Evolutionary conservation across 768 basidiomycete genomes (phyloP), one percentile per base, ranked within the genome.

Genomic region (Lentinula sp.): DNA sequence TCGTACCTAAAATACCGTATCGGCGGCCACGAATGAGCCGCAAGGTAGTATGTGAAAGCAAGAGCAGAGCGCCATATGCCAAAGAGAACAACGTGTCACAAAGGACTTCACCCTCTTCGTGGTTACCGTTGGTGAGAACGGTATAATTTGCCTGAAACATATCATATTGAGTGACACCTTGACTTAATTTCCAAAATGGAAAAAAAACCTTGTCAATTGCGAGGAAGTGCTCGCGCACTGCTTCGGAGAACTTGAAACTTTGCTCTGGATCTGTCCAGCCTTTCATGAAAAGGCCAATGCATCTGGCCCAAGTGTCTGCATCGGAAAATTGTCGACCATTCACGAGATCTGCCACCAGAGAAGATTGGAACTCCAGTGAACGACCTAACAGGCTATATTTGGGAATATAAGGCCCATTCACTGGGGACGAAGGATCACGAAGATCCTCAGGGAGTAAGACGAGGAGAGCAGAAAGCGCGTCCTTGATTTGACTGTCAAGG

Each of bases 1-100:
- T 98, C n/a, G 90, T 82, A 32, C 95, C 96, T 51, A 96, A 86
- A 66, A 98, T 93, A 69, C 96, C 95, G 75, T 98, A 98, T 63
- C 95, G 85, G 66, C 87, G 86, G 32, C 95, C 96, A 67, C 93
- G 91, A 70, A 92, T 80, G 61, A 98, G 84, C 62, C 91, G 88
- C 62, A 98, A 82, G 32, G 83, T 88, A 28, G 96, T 98, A 74
- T 98, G 95, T 49, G 96, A 98, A 65, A 98, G 84, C 64, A 98
- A 84, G 7, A 98, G 81, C 51, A 98, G 83, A 55, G 95, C 93
- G 66, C 96, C 96, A 70, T 98, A 98, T 18, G 96, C 95, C 63
- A 98, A 81, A 28, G 95, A 97, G 78, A 98, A 98, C 46, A 94
- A 82, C 1, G 95, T 95, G 71, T 98, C 88, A 70, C 94, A 95